phyloP scores from a whole-genome alignment of 202 grass and related monocot species.

The Carex arenaria region DNA sequence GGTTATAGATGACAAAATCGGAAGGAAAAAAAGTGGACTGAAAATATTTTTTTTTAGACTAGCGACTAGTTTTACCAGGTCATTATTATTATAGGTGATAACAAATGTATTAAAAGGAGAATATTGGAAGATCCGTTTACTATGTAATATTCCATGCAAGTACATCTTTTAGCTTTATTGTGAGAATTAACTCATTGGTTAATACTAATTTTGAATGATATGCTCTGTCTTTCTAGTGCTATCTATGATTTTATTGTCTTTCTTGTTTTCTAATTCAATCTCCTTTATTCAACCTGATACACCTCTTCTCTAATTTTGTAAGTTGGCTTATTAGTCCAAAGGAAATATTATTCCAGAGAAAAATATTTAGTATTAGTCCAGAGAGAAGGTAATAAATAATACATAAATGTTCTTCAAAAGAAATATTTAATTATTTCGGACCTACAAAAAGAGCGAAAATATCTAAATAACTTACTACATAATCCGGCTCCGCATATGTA shows the following conservation, averaged over 20 bases:
- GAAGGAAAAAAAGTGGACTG: too few relatives aligned
- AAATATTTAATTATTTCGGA: not conserved
- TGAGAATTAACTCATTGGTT: not conserved
- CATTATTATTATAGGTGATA: too few relatives aligned
- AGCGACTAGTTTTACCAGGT: too few relatives aligned
- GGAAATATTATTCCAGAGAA: not conserved
- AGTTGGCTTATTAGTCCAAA: not conserved
- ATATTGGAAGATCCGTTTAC: too few relatives aligned
- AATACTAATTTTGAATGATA: not conserved
- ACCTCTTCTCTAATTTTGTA: not conserved
- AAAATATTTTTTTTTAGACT: too few relatives aligned
- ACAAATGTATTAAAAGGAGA: too few relatives aligned
- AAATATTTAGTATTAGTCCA: not conserved
- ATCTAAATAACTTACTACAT: not conserved
- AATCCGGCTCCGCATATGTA: not conserved
- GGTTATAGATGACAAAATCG: too few relatives aligned
- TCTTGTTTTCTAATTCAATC: too few relatives aligned
- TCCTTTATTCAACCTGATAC: not conserved
- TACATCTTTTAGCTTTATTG: not conserved
- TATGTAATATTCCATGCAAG: too few relatives aligned
- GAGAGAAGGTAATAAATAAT: not conserved
- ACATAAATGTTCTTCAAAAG: not conserved
- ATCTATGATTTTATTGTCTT: not conserved
- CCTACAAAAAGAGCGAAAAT: not conserved
- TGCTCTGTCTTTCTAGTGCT: not conserved